phyloP scores from a whole-genome alignment of 345 rosid species.

The Murraya koenigii region DNA sequence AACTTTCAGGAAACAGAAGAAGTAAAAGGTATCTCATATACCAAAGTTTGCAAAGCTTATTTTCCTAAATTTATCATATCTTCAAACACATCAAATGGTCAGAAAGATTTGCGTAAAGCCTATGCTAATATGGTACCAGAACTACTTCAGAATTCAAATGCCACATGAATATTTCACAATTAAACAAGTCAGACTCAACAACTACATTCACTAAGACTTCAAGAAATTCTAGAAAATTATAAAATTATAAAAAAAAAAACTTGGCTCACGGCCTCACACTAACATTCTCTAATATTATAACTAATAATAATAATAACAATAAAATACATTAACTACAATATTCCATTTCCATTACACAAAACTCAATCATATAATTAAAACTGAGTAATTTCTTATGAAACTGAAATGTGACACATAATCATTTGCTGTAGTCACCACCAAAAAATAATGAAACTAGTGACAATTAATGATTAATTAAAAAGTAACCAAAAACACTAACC shows the following conservation, averaged over 20 bases:
- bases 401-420: not conserved
- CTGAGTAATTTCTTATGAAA: not conserved
- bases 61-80: not conserved
- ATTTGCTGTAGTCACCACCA: not conserved
- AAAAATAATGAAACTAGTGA: not conserved
- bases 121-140: not conserved
- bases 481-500: constrained; percentile 41
- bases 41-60: not conserved
- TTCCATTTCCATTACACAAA: not conserved
- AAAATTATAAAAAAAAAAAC: not conserved
- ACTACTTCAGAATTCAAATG: not conserved
- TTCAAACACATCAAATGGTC: not conserved
- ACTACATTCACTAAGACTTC: not conserved
- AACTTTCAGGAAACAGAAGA: not conserved
- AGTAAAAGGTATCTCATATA: not conserved
- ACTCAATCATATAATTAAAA: not conserved
- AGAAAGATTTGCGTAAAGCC: not conserved
- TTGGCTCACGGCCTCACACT: not conserved
- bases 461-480: not conserved
- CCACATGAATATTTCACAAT: not conserved
- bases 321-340: not conserved
- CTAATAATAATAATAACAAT: not conserved
- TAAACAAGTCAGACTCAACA: not conserved
- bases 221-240: not conserved
- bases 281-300: not conserved